These are phyloP conservation scores for Moesziomyces sp. DNA, from an alignment of 1,284 basidiomycete species.

Conservation along the genomic window DNA sequence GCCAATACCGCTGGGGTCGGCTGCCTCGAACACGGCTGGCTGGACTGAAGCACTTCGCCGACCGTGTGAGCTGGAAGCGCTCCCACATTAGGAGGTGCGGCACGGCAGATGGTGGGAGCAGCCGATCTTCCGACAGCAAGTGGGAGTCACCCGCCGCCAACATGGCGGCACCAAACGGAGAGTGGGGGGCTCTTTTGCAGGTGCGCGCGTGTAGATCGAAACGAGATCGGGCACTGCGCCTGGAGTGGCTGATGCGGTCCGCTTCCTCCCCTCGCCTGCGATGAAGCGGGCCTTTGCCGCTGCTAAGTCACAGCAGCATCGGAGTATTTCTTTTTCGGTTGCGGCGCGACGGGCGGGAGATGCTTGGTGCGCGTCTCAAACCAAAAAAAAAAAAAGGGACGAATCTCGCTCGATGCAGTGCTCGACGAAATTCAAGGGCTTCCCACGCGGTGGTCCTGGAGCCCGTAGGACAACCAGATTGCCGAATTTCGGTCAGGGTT, in stretches of 20 bases:
- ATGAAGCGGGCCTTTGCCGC: background rate
- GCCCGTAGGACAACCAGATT: slow-evolving; percentile 11
- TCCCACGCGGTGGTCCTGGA: background rate
- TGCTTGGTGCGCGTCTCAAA: no score
- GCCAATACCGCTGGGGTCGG: background rate
- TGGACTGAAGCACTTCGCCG: background rate
- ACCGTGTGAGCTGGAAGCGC: no score
- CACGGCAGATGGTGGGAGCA: background rate
- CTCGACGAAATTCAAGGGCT: background rate
- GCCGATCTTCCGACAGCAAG: background rate
- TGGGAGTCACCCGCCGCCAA: background rate
- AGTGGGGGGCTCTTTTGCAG: background rate
- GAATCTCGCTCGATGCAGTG: background rate
- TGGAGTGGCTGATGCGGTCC: background rate
- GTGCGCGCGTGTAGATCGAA: background rate
- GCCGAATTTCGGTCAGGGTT: slow-evolving; percentile 35
- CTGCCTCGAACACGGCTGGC: background rate
- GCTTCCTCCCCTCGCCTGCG: no score
- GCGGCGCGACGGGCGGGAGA: no score
- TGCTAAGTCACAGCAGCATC: background rate
- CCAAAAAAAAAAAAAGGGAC: background rate
- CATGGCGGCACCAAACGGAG: no score
- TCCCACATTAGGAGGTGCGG: background rate
- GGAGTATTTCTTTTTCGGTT: background rate
- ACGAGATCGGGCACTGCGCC: background rate